Percentiles rank a stretch among this genome's conserved stretches.
phyloP scores from a whole-genome alignment of 208 protist species.

The Trypanosoma rangeli region DNA sequence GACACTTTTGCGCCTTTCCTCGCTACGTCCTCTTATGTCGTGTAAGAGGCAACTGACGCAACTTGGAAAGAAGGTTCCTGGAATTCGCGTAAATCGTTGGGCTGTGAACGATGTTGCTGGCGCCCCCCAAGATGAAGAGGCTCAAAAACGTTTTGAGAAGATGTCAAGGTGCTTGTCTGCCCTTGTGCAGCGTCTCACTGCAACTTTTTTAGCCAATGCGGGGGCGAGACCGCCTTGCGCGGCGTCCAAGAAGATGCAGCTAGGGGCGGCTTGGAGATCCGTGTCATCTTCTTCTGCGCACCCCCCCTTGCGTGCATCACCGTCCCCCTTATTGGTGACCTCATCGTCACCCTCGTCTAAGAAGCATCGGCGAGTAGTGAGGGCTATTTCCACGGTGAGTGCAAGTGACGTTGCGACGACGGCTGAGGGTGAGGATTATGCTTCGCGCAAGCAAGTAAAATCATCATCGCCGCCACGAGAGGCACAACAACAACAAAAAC shows the following conservation, averaged over 20 bases:
- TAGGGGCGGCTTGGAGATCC: neutral
- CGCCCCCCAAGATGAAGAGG: constrained; percentile 48
- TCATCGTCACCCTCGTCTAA: neutral
- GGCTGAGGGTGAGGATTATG: neutral
- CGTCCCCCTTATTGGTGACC: neutral
- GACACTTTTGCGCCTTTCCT: constrained; percentile 37
- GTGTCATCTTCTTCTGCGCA: neutral
- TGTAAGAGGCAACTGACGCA: constrained; percentile 39
- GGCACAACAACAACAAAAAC: constrained; percentile 4
- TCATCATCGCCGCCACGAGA: neutral
- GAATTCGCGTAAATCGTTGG: constrained; percentile 56
- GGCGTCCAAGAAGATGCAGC: neutral
- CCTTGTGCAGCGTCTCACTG: constrained; percentile 61
- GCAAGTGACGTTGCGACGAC: neutral
- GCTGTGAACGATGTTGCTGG: constrained; percentile 49
- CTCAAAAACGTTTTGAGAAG: constrained; percentile 43
- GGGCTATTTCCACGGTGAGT: neutral
- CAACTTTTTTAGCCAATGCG: constrained; percentile 48
- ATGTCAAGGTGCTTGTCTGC: constrained; percentile 37
- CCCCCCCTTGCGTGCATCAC: neutral
- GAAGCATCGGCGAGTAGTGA: neutral
- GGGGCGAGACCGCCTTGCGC: constrained; percentile 28
- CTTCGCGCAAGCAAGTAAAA: neutral
- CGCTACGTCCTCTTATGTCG: constrained; percentile 49
- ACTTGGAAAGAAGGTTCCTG: constrained; percentile 31